Evolutionary conservation across 192 early-diverging fungal species (phyloP).

Genomic region (Linderina pennispora): DNA sequence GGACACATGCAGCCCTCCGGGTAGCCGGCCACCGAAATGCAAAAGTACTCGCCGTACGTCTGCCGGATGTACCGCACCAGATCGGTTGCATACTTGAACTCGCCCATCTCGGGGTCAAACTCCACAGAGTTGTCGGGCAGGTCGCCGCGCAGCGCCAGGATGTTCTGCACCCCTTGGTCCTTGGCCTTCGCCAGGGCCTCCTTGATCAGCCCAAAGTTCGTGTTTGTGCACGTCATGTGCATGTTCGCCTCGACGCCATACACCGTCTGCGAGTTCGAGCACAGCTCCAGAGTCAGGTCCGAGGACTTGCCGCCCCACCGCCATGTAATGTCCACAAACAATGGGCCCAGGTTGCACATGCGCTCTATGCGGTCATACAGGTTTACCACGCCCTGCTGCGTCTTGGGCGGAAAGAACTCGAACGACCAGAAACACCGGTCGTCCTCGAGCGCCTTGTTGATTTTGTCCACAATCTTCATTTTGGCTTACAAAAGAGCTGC

Average conservation of each 20-base stretch:
- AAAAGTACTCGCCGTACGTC: slow-evolving; percentile 90
- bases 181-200: slow-evolving; percentile 82
- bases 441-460: slow-evolving; percentile 60
- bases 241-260: slow-evolving; percentile 95
- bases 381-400: slow-evolving; percentile 88
- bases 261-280: slow-evolving; percentile 81
- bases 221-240: slow-evolving; percentile 99
- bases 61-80: slow-evolving; percentile 87
- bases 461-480: slow-evolving; percentile 76
- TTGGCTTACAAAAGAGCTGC: too few relatives aligned
- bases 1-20: slow-evolving; percentile 91
- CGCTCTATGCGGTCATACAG: slow-evolving; percentile 96
- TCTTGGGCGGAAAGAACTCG: slow-evolving; percentile 98
- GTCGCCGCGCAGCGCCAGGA: slow-evolving; percentile 93
- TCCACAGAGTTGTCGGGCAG: slow-evolving; percentile 77
- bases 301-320: slow-evolving; percentile 87
- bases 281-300: slow-evolving; percentile 84
- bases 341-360: slow-evolving; percentile 89
- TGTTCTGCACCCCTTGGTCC: slow-evolving; percentile 92
- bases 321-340: slow-evolving; percentile 84
- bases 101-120: slow-evolving; percentile 79
- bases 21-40: slow-evolving; percentile 94
- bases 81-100: slow-evolving; percentile 83
- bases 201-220: slow-evolving; percentile 85
- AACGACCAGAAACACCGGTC: slow-evolving; percentile 80